Evolutionary conservation across 2,329 filamentous ascomycete genomes (phyloP).

Genomic region (Penicillium sp.): DNA sequence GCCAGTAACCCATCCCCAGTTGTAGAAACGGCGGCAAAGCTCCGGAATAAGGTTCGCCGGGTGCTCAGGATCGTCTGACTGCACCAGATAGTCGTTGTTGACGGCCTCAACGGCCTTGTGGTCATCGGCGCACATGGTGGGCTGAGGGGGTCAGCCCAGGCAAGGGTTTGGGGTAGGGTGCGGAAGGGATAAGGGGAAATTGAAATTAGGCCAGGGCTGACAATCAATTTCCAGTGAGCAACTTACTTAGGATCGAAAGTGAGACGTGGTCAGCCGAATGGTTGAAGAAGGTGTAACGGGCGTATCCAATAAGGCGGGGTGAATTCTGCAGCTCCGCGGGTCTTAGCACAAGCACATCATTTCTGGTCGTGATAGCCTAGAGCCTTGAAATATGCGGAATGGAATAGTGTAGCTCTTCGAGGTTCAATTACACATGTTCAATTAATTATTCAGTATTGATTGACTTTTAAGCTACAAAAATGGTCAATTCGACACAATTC

Average conservation of each 20-base stretch:
- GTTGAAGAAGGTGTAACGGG: background rate
- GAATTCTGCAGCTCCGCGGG: conserved; percentile 11
- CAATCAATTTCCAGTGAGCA: background rate
- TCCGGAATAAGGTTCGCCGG: conserved; percentile 94
- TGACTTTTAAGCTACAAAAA: too few species aligned
- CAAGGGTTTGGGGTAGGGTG: background rate
- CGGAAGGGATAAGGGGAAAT: background rate
- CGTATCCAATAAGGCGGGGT: conserved; percentile 17
- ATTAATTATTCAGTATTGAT: too few species aligned
- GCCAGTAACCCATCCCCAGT: conserved; percentile 75
- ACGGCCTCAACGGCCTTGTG: conserved; percentile 20
- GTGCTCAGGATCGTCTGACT: conserved; percentile 71
- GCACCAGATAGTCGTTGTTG: conserved; percentile 57
- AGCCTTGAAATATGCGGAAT: background rate
- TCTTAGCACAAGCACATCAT: background rate
- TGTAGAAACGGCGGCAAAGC: conserved; percentile 94
- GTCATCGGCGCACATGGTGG: conserved; percentile 26
- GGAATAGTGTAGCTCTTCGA: too few species aligned
- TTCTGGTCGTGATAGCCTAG: background rate
- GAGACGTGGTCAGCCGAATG: background rate
- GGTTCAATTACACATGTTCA: too few species aligned
- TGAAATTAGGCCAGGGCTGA: background rate
- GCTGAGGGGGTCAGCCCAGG: conserved; percentile 2
- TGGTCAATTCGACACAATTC: too few species aligned
- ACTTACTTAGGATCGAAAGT: background rate